A percentile compares a stretch with the other conserved stretches of the same genome.
These are phyloP conservation scores for Polychytrium aggregatum DNA, from an alignment of 192 early-diverging fungal species.

Conservation along the genomic window DNA sequence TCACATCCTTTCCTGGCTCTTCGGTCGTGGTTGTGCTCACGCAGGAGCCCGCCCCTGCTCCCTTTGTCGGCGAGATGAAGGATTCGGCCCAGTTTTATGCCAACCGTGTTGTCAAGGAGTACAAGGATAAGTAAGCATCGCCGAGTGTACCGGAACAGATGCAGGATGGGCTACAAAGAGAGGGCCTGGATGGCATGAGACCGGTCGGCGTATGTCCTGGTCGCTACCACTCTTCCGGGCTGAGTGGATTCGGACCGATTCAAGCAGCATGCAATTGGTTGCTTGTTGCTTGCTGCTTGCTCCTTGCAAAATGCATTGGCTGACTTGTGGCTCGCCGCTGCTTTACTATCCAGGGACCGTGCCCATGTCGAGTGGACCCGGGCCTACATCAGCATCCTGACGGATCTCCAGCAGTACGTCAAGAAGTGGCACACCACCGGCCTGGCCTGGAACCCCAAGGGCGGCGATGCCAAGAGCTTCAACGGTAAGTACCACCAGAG, in stretches of 20 bases:
- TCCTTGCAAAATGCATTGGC: not conserved
- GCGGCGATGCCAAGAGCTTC: constrained; percentile 39
- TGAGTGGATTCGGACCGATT: too few species aligned
- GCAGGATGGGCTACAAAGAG: too few species aligned
- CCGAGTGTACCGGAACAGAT: too few species aligned
- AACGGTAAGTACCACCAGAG: constrained; percentile 6
- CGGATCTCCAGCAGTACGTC: constrained; percentile 74
- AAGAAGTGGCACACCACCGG: constrained; percentile 83
- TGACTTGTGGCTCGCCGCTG: not conserved
- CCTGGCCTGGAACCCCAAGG: constrained; percentile 82
- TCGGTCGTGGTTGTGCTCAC: not conserved
- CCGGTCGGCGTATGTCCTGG: too few species aligned
- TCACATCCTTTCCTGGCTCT: too few species aligned
- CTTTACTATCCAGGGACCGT: constrained; percentile 40
- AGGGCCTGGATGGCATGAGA: too few species aligned
- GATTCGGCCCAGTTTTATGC: constrained; percentile 87
- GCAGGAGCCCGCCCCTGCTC: constrained; percentile 56
- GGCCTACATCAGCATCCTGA: constrained; percentile 53
- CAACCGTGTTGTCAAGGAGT: constrained; percentile 81
- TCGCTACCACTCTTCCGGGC: too few species aligned
- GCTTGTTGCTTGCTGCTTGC: not conserved
- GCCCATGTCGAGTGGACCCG: constrained; percentile 81
- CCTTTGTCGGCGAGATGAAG: constrained; percentile 79
- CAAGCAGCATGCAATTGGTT: too few species aligned
- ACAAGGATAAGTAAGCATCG: constrained; percentile 80